Base-by-base conservation (phyloP, 2,329 filamentous ascomycete species). In the Mariannaea sp. region DNA sequence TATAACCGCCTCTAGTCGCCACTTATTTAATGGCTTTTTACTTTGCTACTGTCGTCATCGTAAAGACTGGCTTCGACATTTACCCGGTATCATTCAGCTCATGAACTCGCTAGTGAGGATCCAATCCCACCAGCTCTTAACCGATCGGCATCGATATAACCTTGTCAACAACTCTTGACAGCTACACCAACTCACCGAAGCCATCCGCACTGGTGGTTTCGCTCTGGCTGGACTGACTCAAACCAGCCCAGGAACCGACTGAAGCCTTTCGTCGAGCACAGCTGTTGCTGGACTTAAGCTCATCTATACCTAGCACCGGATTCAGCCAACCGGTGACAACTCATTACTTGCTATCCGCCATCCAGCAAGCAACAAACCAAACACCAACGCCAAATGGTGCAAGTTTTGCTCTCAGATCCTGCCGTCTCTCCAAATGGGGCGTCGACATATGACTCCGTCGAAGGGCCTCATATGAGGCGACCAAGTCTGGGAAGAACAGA, bases 371-470 rank as follows among this genome's bases (percentile, higher is more conserved):
- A n/a, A n/a, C n/a, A n/a, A n/a, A n/a, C n/a, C n/a, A n/a, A n/a
- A n/a, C n/a, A 48, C 35, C 32, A 54, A 65, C 41, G 36, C n/a
- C n/a, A n/a, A n/a, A 72, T 72, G 70, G 70, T 72, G 53, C 70
- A 71, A 56, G 39, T 71, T 29, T 59, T 71, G 29, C 59, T 71
- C 13, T 58, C 61, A 45, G 62, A 67, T 55, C 65, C 64, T 27
- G 42, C 68, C 39, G 60, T 67, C 44, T 66, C 69, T 17, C 65
- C 63, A 30, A 50, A 55, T 29, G 62, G 63, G 44, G 62, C 56
- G 29, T 55, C 61, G 7, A 54, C 54, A 36, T 56, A 64, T 16
- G 67, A 70, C 38, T 47, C 55, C 16, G 48, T 53, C 19, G 60
- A 69, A 54, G 59, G 58, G 14, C 36, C 56, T 38, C 53, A 55